A percentile compares a stretch with the other conserved stretches of the same genome.
Evolutionary conservation across 1,284 basidiomycete genomes (phyloP).

Genomic region (Trametes sp.): DNA sequence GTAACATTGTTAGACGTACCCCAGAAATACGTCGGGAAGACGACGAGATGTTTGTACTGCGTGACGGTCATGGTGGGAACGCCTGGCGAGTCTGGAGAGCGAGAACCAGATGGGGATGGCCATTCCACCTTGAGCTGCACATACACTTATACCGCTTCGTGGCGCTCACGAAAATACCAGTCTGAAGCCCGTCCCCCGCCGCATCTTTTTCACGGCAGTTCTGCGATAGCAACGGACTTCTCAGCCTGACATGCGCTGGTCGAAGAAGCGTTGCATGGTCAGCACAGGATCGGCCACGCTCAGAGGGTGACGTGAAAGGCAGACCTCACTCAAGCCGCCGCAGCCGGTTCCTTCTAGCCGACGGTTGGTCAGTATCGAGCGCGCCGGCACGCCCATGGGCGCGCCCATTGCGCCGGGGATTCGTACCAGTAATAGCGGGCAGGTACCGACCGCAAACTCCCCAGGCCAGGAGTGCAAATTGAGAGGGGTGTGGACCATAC

Average conservation of each 20-base stretch:
- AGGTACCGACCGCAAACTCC: neutral
- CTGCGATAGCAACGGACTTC: neutral
- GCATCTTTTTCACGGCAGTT: neutral
- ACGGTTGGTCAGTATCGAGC: neutral
- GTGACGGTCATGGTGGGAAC: neutral
- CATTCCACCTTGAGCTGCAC: neutral
- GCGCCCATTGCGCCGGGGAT: neutral
- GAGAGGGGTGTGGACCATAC: too few relatives aligned
- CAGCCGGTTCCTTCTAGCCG: neutral
- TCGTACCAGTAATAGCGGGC: neutral
- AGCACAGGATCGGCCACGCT: neutral
- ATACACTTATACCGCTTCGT: neutral
- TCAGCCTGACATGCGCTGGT: neutral
- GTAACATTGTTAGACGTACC: constrained; percentile 36
- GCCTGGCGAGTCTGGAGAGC: neutral
- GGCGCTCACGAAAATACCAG: neutral
- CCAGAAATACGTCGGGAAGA: constrained; percentile 26
- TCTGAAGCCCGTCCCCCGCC: neutral
- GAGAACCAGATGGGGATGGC: too few relatives aligned
- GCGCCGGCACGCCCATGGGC: neutral
- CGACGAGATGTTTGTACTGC: constrained; percentile 3
- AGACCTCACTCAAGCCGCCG: neutral
- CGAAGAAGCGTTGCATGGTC: neutral
- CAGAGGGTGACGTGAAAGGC: neutral
- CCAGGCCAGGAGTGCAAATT: too few relatives aligned